Conservation (phyloP, 345 rosid genomes). For the Heritiera fomes region DNA sequence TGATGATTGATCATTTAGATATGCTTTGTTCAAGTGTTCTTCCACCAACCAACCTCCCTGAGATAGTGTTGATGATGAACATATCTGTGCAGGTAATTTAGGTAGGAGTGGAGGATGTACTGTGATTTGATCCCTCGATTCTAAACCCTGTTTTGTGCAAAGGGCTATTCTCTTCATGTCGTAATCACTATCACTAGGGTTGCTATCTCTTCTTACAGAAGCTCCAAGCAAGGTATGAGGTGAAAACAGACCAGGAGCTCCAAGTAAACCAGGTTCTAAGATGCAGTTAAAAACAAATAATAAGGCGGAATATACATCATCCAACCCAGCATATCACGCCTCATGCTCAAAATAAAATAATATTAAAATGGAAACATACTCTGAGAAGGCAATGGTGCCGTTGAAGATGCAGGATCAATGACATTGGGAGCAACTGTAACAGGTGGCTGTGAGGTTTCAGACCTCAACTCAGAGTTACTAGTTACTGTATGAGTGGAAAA, state of each 20-base stretch:
- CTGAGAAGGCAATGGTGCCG: constrained; percentile 54
- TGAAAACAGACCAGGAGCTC: constrained; percentile 44
- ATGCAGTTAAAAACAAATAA: constrained; percentile 27
- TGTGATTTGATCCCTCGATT: constrained; percentile 60
- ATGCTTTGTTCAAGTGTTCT: constrained; percentile 47
- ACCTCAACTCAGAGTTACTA: constrained; percentile 51
- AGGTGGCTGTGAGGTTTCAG: constrained; percentile 64
- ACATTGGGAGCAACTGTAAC: constrained; percentile 46
- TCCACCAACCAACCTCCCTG: constrained; percentile 79
- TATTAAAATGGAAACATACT: constrained; percentile 48
- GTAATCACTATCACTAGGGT: constrained; percentile 35
- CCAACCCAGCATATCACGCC: constrained; percentile 17
- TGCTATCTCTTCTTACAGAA: constrained; percentile 65
- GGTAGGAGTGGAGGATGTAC: constrained; percentile 70
- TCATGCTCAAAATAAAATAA: constrained; percentile 7
- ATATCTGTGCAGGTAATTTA: constrained; percentile 51
- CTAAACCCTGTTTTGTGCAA: constrained; percentile 45
- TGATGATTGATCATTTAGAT: constrained; percentile 34
- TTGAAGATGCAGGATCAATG: constrained; percentile 40
- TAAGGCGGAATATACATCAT: not conserved
- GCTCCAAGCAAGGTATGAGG: constrained; percentile 47
- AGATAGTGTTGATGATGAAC: constrained; percentile 41
- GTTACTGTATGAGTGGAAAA: constrained; percentile 39
- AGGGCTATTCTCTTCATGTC: constrained; percentile 40
- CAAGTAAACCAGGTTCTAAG: constrained; percentile 87